Percentiles rank a stretch among this genome's conserved stretches.
Evolutionary conservation across 257 asterid species (phyloP).

Genomic region (Striga asiatica): DNA sequence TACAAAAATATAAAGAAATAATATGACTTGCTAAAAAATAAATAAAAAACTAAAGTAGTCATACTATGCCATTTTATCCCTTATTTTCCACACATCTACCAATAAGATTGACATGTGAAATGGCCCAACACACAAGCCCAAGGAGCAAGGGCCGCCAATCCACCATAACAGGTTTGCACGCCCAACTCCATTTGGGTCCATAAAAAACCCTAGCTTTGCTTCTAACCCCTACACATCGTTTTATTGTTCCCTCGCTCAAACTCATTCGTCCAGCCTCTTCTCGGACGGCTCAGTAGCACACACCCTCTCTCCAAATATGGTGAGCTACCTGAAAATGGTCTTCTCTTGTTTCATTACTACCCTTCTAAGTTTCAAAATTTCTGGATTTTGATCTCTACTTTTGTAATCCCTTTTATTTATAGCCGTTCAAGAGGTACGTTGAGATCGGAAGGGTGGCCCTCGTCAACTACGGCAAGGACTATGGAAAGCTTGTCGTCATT

Average conservation of each 20-base stretch:
- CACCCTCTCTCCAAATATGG: slow-evolving; percentile 24
- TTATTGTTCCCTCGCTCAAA: not conserved
- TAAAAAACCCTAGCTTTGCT: not conserved
- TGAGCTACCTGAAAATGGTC: slow-evolving; percentile 8
- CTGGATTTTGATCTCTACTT: not conserved
- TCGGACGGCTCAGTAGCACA: slow-evolving; percentile 15
- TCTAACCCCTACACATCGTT: slow-evolving; percentile 13
- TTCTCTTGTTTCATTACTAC: not conserved
- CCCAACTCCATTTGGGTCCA: not conserved
- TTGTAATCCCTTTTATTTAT: not conserved
- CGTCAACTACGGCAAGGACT: slow-evolving; percentile 63
- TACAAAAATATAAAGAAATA: too few relatives aligned
- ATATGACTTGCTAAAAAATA: too few relatives aligned
- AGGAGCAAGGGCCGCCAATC: too few relatives aligned
- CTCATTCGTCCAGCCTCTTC: slow-evolving; percentile 19
- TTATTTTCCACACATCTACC: too few relatives aligned
- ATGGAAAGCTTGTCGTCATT: slow-evolving; percentile 62
- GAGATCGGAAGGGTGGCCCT: slow-evolving; percentile 80
- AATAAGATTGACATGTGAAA: too few relatives aligned
- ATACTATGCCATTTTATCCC: too few relatives aligned
- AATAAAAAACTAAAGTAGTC: too few relatives aligned
- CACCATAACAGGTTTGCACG: not conserved
- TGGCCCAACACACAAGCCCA: too few relatives aligned
- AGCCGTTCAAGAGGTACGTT: slow-evolving; percentile 83
- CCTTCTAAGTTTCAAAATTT: not conserved